A percentile compares a stretch with the other conserved stretches of the same genome.
Conservation (phyloP, 78 protist species). For the Dictyostelium citrinum region DNA sequence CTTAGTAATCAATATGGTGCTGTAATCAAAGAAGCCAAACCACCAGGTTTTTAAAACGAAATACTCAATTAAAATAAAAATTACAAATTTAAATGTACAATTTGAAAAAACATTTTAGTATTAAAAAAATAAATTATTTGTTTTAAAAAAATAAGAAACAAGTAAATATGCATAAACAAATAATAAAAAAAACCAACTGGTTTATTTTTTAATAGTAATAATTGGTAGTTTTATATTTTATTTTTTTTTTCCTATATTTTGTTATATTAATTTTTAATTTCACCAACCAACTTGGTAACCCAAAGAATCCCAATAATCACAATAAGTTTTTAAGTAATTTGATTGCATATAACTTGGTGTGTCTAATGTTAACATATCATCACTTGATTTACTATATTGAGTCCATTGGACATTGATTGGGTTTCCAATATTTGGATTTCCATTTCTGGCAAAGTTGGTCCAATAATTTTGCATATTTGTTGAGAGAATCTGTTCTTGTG, state of each 20-base stretch:
- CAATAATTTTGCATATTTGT: conserved; percentile 29
- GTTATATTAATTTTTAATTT: not conserved
- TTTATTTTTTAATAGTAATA: too few species aligned
- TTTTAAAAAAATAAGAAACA: too few species aligned
- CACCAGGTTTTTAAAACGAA: conserved; percentile 39
- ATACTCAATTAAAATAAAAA: not conserved
- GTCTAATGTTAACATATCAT: conserved; percentile 13
- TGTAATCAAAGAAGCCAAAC: conserved; percentile 51
- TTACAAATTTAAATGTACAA: too few species aligned
- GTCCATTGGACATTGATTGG: conserved; percentile 19
- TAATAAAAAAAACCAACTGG: too few species aligned
- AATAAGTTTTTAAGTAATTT: not conserved
- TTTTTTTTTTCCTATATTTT: not conserved
- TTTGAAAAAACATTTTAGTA: too few species aligned
- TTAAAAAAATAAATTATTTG: too few species aligned
- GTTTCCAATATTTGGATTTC: conserved; percentile 21
- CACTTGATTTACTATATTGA: not conserved
- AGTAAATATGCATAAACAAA: too few species aligned
- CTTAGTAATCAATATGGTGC: conserved; percentile 62
- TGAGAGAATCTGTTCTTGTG: conserved; percentile 25
- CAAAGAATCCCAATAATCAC: conserved; percentile 35
- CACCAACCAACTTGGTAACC: conserved; percentile 38
- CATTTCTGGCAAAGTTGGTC: conserved; percentile 57
- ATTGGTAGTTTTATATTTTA: too few species aligned
- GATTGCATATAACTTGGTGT: conserved; percentile 27